Evolutionary conservation across 2,329 filamentous ascomycete species (phyloP), one percentile per base, ranked within the genome.

Genomic region (Epicoccum sorghinum): DNA sequence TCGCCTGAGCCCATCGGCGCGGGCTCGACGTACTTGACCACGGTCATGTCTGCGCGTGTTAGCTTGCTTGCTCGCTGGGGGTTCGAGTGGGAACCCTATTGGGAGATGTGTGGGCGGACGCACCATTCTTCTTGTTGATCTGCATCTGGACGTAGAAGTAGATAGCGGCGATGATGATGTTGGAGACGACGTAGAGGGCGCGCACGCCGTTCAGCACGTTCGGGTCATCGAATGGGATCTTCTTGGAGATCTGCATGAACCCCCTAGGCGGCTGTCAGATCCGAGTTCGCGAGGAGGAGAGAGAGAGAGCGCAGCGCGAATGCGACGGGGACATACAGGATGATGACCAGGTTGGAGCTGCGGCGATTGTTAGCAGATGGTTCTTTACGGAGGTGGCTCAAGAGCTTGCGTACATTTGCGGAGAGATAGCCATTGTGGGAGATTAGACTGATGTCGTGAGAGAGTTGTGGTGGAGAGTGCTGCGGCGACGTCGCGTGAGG

Each of bases 201-300:
- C 87, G 87, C 55, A 89, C 84, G 55, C 81, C 77, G 65, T 84
- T 83, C 53, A 89, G 80, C 42, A 89, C 85, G 59, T 83, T 81
- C n/a, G 86, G 91, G 73, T 98, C 89, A 27, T 98, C 93, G 71
- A 98, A 96, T 43, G 93, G 91, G 58, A 99, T 87, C 79, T 89
- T 91, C 86, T 98, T 98, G 68, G 92, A 90, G 58, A 96, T 89
- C 84, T 97, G 93, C 91, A 98, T 97, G 89, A 97, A 96, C 75
- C 90, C 77, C 46, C 52, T 55, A 23, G 18, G 36, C 25, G 30
- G 18, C 36, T n/a, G 37, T 55, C 18, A 55, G 52, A 41, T 32
- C 36, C 30, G n/a, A 14, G 14, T 35, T 18, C 41, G 35, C 36
- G 45, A 32, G 29, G 8, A 13, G 18, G 18, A 18, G 3, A 3